Evolutionary conservation across 192 early-diverging fungal species (phyloP).

Genomic region (Linnemannia zychae): DNA sequence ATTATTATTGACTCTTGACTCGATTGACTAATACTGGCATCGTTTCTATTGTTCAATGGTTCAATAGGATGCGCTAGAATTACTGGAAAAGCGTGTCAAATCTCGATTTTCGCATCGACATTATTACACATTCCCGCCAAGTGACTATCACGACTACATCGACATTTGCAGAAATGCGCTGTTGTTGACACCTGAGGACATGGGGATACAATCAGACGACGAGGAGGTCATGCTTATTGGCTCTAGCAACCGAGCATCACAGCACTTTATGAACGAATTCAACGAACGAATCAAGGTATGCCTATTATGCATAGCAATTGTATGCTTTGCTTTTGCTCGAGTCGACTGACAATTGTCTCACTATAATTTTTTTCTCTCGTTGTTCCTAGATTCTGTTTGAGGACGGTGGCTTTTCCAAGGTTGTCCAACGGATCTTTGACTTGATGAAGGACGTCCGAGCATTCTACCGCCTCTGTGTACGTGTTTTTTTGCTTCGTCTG

Average conservation of each 20-base stretch:
- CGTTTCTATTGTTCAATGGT: background rate
- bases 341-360: background rate
- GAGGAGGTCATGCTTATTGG: slow-evolving; percentile 7
- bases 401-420: slow-evolving; percentile 51
- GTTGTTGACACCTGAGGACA: slow-evolving; percentile 31
- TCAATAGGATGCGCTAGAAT: slow-evolving; percentile 80
- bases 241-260: slow-evolving; percentile 33
- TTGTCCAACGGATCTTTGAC: slow-evolving; percentile 70
- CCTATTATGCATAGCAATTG: background rate
- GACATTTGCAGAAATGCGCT: slow-evolving; percentile 69
- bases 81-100: slow-evolving; percentile 95
- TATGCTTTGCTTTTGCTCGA: background rate
- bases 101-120: slow-evolving; percentile 93
- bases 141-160: slow-evolving; percentile 68
- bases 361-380: slow-evolving; percentile 3
- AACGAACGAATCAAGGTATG: slow-evolving; percentile 51
- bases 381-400: slow-evolving; percentile 61
- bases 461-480: slow-evolving; percentile 69
- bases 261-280: slow-evolving; percentile 66
- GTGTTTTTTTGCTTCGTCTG: background rate
- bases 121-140: slow-evolving; percentile 76
- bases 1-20: background rate
- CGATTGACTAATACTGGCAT: background rate
- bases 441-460: slow-evolving; percentile 67
- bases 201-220: slow-evolving; percentile 29